Evolutionary conservation across 176 grass and related monocot species (phyloP).

Genomic region (Tillandsia leiboldiana): DNA sequence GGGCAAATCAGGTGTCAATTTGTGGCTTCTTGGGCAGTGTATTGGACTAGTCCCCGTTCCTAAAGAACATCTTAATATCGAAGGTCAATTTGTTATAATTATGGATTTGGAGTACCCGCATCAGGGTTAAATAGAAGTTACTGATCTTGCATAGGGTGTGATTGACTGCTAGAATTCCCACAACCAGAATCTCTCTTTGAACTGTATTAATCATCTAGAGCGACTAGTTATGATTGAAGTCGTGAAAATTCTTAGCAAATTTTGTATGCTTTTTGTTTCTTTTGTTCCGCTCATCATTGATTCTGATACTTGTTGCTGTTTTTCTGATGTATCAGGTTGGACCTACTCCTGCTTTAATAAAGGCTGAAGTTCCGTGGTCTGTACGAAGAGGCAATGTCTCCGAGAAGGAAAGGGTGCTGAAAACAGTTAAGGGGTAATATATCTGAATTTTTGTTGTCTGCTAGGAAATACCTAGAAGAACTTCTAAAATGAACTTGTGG

Average conservation of each 20-base stretch:
- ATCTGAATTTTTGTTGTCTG: neutral
- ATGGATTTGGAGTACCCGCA: too few relatives aligned
- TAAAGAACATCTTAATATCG: too few relatives aligned
- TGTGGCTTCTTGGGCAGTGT: too few relatives aligned
- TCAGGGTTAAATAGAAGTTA: too few relatives aligned
- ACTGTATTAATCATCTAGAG: too few relatives aligned
- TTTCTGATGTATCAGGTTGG: slow-evolving; percentile 31
- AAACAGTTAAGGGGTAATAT: slow-evolving; percentile 97
- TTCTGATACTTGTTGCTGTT: slow-evolving; percentile 2
- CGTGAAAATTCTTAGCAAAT: neutral
- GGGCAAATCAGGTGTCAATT: too few relatives aligned
- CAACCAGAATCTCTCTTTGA: too few relatives aligned
- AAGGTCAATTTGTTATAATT: too few relatives aligned
- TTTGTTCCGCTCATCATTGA: slow-evolving; percentile 3
- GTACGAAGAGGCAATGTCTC: slow-evolving; percentile 73
- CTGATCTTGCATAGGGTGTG: too few relatives aligned
- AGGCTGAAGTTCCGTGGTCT: slow-evolving; percentile 97
- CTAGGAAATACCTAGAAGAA: neutral
- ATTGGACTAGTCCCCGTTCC: too few relatives aligned
- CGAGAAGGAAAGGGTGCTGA: slow-evolving; percentile 82
- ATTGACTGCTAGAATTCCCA: too few relatives aligned
- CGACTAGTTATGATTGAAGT: too few relatives aligned
- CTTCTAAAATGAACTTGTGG: slow-evolving; percentile 3
- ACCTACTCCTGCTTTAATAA: slow-evolving; percentile 49
- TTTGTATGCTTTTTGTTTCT: slow-evolving; percentile 1